Evolutionary conservation across 2,329 filamentous ascomycete genomes (phyloP), one percentile per base, ranked within the genome.

Genomic region (Xylariaceae sp.): DNA sequence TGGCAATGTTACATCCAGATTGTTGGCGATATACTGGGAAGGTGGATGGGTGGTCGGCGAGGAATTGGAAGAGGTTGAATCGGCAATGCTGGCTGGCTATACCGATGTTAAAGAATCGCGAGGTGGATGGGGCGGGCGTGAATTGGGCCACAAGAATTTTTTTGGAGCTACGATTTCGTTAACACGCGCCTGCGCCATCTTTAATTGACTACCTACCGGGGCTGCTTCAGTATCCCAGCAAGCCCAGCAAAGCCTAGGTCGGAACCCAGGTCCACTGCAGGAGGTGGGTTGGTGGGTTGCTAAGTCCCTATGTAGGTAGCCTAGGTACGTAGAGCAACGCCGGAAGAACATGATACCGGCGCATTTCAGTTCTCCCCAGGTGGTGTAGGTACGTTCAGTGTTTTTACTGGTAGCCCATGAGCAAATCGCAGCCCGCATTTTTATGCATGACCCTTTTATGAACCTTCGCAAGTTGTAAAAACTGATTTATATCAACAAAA

Each of bases 1-100:
- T 57, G 55, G 16, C 17, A 39, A 17, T n/a, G 31, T 59, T 48
- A 39, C 52, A 54, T 53, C 33, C n/a, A 43, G 17, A 21, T 26
- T 11, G 14, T 41, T 11, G 26, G 7, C 8, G 37, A 28, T 41
- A 23, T 39, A 9, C 17, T n/a, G 24, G 34, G n/a, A n/a, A 12
- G n/a, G n/a, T n/a, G n/a, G n/a, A n/a, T 24, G n/a, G 34, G n/a
- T 7, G 31, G 19, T 26, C 21, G 14, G 47, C 1, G 40, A 12
- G n/a, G 8, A 17, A 23, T 37, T 23, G 36, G 39, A 24, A 26
- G 23, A 33, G 12, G 16, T 28, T 26, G 36, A 37, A 19, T 8
- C 33, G 33, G 24, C 21, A 8, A 14, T 34, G 44, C 33, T 50
- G 51, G 31, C 23, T 23, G 29, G n/a, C n/a, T n/a, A n/a, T n/a